Evolutionary conservation across 768 basidiomycete genomes (phyloP).

Genomic region (Imleria badia): DNA sequence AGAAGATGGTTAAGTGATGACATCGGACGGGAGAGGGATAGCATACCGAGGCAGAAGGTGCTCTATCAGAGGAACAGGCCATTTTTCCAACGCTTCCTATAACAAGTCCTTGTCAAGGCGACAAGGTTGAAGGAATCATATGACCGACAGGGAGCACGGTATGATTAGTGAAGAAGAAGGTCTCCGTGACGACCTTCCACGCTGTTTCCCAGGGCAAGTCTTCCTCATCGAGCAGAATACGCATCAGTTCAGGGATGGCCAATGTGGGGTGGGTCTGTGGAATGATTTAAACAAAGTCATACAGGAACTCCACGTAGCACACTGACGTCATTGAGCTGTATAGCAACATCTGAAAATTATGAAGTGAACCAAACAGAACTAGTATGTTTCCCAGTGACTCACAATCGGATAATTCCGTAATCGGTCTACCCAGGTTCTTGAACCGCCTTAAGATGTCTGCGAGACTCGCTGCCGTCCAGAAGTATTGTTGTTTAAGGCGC

Average conservation of each 20-base stretch:
- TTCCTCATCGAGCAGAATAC: slow-evolving; percentile 90
- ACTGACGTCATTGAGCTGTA: slow-evolving; percentile 90
- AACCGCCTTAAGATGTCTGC: slow-evolving; percentile 91
- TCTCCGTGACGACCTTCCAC: slow-evolving; percentile 86
- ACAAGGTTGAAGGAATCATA: background rate
- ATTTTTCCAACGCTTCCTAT: slow-evolving; percentile 86
- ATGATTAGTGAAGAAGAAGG: slow-evolving; percentile 96
- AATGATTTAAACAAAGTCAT: slow-evolving; percentile 1
- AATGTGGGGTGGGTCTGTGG: slow-evolving; percentile 91
- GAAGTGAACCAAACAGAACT: slow-evolving; percentile 5
- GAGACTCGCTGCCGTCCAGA: slow-evolving; percentile 88
- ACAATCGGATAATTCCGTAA: slow-evolving; percentile 83
- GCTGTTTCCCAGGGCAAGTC: slow-evolving; percentile 80
- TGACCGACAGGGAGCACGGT: slow-evolving; percentile 80
- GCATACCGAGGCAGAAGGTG: slow-evolving; percentile 74
- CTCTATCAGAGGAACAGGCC: slow-evolving; percentile 86
- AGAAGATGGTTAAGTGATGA: background rate
- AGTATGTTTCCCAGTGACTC: slow-evolving; percentile 19
- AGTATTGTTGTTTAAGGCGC: slow-evolving; percentile 95
- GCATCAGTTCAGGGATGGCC: slow-evolving; percentile 93
- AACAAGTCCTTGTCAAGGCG: background rate
- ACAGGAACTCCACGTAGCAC: background rate
- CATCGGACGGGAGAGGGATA: slow-evolving; percentile 1
- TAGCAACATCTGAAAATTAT: slow-evolving; percentile 63
- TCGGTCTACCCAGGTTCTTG: slow-evolving; percentile 82